Base-by-base conservation (phyloP, 768 basidiomycete species). In the Boletus bicolor region DNA sequence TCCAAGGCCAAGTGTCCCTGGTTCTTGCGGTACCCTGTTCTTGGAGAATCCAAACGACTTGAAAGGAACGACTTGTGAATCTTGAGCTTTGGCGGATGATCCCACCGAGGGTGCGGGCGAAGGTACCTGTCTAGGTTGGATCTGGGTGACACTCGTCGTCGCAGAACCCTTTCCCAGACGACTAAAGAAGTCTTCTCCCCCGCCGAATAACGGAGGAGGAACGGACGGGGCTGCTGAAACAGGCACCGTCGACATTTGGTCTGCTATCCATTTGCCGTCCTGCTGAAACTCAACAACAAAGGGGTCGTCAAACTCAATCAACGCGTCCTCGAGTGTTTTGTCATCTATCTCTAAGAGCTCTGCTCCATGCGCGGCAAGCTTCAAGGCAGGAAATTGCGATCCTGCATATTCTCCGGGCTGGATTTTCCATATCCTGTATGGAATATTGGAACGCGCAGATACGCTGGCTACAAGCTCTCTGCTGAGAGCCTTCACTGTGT, bases 1-100 rank as follows among this genome's bases (percentile, higher is more conserved):
- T 14, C 85, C 85, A 5, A 98, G 77, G 21, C 95, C 95, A 12
- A 95, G 78, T 0, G 91, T 89, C 2, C 94, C 94, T 8, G 85
- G 86, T 51, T 83, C 85, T 51, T 67, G 59, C 45, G 77, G 54
- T 38, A 67, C 48, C 64, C 80, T 81, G 47, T 61, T 69, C 57
- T 73, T 75, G 56, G 72, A 62, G 44, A 72, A 68, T 39, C 66
- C 65, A 51, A 74, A 74, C n/a, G 72, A 59, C 35, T 64, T 73
- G 62, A 68, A 67, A 36, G 69, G 63, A 50, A 41, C 19, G 44
- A 65, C 49, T 42, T 68, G 63, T n/a, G 63, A 55, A 11, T 73
- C 68, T 19, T 68, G 64, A 19, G 38, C 49, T 37, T 63, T 73
- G 24, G 63, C 60, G 17, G 63, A 61, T 14, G 67, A 63, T 17